A percentile compares a stretch with the other conserved stretches of the same genome.
Conservation (phyloP, 148 eudicot species). For the Euryodendron excelsum region DNA sequence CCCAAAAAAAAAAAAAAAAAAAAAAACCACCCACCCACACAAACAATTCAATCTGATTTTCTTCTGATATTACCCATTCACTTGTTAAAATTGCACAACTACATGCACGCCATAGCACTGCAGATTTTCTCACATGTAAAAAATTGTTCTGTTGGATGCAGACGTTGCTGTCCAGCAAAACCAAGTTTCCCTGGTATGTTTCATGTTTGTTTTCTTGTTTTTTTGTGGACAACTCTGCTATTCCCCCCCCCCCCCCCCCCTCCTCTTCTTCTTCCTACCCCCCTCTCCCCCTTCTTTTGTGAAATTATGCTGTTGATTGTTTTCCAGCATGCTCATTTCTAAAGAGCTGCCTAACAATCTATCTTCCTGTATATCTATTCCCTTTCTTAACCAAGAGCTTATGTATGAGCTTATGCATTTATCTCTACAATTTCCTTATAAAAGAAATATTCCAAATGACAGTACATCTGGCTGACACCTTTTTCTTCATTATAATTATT, state of each 20-base stretch:
- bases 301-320: not conserved
- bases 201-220: not conserved
- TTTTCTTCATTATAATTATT: no score
- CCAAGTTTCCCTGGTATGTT: constrained; percentile 46
- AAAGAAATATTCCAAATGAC: not conserved
- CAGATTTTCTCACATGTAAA: constrained; percentile 2
- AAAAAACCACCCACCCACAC: no score
- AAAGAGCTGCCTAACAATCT: not conserved
- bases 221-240: no score
- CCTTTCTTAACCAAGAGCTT: not conserved
- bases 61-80: not conserved
- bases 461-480: no score
- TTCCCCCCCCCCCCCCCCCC: no score
- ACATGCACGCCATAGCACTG: not conserved
- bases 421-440: not conserved
- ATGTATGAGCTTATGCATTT: no score
- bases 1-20: no score
- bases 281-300: not conserved
- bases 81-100: not conserved
- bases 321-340: not conserved
- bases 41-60: constrained; percentile 1
- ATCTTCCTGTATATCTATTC: not conserved
- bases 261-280: no score
- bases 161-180: constrained; percentile 39
- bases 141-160: constrained; percentile 29